Base-by-base conservation (phyloP, 768 basidiomycete genomes). In the Leucosporidium creatinivorum region DNA sequence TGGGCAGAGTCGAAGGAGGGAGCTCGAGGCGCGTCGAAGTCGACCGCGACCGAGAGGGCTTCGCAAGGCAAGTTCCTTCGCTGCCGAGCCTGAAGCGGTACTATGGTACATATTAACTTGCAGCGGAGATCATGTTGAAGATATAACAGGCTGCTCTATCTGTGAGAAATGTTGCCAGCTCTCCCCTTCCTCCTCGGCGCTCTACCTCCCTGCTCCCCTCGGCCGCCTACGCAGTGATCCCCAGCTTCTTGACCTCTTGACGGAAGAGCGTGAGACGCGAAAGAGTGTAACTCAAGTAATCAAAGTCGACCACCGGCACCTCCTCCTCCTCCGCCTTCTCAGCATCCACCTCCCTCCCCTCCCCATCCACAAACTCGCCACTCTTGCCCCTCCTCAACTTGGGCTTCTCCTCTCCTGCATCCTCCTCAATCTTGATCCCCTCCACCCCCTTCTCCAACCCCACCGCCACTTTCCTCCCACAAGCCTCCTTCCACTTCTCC, bases 251-350 rank as follows among this genome's bases (percentile, higher is more conserved):
- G 19, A 80, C 74, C 70, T 80, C 80, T 28, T 75, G 60, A 54
- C 80, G 73, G 75, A 82, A 82, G 78, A 79, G 77, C 19, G 73
- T 72, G 55, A 80, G 71, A 66, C 80, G 56, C 61, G 78, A 80
- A 4, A 77, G 67, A 10, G 93, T 86, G 76, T 96, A 97, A 17
- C 82, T 82, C 69, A 97, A 78, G 78, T 97, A 96, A 79, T 98
- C 89, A 76, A 96, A 98, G 72, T 93, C 94, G 12, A 75, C 74
- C 19, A 70, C 71, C 2, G 69, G 71, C 21, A 84, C 84, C 72
- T 85, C 83, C 48, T 78, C 80, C 55, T 81, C 80, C 12, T 78
- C 74, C 54, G 77, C 76, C 48, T 76, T 75, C 39, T 76, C 73
- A 33, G 44, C 54, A 26, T 36, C 33, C 7, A 73, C 83, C 48